Base-by-base conservation (phyloP, 225 moss, liverwort and hornwort species). In the Lunularia cruciata region DNA sequence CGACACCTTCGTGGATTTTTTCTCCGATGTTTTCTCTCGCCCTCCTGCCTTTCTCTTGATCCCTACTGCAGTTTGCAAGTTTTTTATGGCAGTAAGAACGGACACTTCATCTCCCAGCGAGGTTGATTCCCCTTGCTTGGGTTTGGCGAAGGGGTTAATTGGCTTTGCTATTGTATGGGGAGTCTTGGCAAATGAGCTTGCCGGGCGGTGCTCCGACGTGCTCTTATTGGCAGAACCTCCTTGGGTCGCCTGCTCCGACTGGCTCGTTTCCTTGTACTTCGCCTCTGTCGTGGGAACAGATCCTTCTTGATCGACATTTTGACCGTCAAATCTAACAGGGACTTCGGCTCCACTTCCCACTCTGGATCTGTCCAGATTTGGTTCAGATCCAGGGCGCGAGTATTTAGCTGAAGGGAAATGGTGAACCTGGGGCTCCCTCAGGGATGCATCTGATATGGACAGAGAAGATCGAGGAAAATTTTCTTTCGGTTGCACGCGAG, bases 101-200 rank as follows among this genome's bases (percentile, higher is more conserved):
- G 94, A 91, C 26, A 83, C 85, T 9, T 77, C 83, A 53, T 72
- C 75, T 11, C 81, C 82, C 27, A 59, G 67, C 18, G 72, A 1
- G 0, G 60, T 63, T 0, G n/a, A 28, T 3, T 71, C 75, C 22
- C 33, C 13, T 14, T 80, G 72, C 49, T 73, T 83, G n/a, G 5
- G 31, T 11, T 78, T 92, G 20, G 88, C 92, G 8, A 92, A 92
- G 10, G 92, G 92, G 65, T 92, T 92, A 3, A 69, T 2, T 15
- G 68, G 53, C 68, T 51, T 67, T 6, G 20, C 35, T 70, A 78
- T 83, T 5, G 88, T 78, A 47, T 79, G 82, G 18, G 61, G 37
- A 71, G 72, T 67, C 64, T 86, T 43, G 35, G 61, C 47, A 76
- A 83, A 28, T 74, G 79, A 57, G 78, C 81, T 65, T 71, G 81